phyloP scores from a whole-genome alignment of 495 filamentous ascomycete genomes.

The Apiosordaria backusii region DNA sequence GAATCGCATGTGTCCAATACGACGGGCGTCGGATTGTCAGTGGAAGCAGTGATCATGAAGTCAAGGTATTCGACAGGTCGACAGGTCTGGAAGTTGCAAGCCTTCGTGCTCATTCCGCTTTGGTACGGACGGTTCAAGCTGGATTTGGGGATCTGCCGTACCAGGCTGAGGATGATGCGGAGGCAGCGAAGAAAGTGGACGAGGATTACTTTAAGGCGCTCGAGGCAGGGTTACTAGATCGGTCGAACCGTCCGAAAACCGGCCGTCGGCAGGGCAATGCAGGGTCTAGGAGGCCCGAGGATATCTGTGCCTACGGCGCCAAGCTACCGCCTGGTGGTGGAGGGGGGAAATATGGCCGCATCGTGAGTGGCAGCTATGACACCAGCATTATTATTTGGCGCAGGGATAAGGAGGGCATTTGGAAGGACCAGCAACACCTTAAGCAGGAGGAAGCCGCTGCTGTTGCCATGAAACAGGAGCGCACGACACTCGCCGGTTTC shows the following conservation, averaged over 20 bases:
- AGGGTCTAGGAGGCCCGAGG: constrained; percentile 68
- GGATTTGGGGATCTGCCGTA: constrained; percentile 87
- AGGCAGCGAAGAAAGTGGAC: constrained; percentile 71
- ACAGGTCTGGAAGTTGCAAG: constrained; percentile 85
- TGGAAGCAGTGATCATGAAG: constrained; percentile 90
- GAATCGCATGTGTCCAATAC: constrained; percentile 96
- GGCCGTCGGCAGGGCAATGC: constrained; percentile 61
- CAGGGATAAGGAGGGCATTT: constrained; percentile 73
- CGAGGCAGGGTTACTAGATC: constrained; percentile 53
- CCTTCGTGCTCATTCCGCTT: constrained; percentile 70
- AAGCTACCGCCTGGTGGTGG: constrained; percentile 85
- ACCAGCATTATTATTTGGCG: constrained; percentile 94
- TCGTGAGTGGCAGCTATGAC: constrained; percentile 94
- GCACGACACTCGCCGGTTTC: neutral
- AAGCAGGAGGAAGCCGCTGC: constrained; percentile 60
- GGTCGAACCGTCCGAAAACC: constrained; percentile 21
- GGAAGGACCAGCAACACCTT: constrained; percentile 68
- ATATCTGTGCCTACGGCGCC: constrained; percentile 74
- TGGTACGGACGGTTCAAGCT: constrained; percentile 92
- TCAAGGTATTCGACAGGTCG: constrained; percentile 85
- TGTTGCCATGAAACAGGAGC: constrained; percentile 32
- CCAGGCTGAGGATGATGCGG: constrained; percentile 64
- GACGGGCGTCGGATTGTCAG: constrained; percentile 96
- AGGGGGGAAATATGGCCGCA: constrained; percentile 77
- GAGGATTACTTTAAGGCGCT: constrained; percentile 66